phyloP scores from a whole-genome alignment of 1,284 basidiomycete species.

The Irpex sp. region DNA sequence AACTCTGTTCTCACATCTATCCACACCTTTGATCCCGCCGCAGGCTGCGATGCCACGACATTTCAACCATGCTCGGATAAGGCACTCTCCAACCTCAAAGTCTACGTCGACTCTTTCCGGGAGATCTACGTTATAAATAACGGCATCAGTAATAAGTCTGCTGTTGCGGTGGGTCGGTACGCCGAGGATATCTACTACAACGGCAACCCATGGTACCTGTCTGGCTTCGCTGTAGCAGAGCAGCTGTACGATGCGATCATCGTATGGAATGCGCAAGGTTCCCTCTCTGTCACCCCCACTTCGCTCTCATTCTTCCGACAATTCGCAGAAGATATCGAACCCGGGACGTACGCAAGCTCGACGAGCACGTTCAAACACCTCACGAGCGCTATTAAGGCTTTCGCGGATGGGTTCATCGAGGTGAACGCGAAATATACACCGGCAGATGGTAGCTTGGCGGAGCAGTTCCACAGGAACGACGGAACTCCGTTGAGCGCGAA shows the following conservation, averaged over 20 bases:
- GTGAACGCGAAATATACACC: constrained; percentile 38
- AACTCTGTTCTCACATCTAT: constrained; percentile 44
- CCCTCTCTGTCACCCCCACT: constrained; percentile 32
- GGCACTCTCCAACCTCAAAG: constrained; percentile 50
- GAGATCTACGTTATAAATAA: constrained; percentile 48
- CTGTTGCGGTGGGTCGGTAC: constrained; percentile 54
- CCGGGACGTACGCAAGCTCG: constrained; percentile 33
- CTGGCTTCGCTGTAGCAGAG: constrained; percentile 39
- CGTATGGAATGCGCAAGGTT: constrained; percentile 33
- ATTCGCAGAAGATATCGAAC: constrained; percentile 28
- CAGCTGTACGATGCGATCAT: constrained; percentile 42
- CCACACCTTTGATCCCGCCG: constrained; percentile 44
- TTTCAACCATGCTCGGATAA: constrained; percentile 62
- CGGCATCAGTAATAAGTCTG: constrained; percentile 36
- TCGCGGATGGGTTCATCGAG: constrained; percentile 41
- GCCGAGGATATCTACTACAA: constrained; percentile 48
- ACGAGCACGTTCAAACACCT: constrained; percentile 30
- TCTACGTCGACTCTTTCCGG: constrained; percentile 53
- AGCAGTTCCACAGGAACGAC: constrained; percentile 33
- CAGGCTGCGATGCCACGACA: constrained; percentile 47
- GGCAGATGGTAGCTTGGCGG: constrained; percentile 34
- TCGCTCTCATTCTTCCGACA: constrained; percentile 43
- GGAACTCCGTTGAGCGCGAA: constrained; percentile 34
- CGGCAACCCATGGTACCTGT: constrained; percentile 49
- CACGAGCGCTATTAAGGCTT: constrained; percentile 30